A percentile compares a stretch with the other conserved stretches of the same genome.
phyloP scores from a whole-genome alignment of 371 early-diverging fungal genomes.

The Rhizopus sp. region DNA sequence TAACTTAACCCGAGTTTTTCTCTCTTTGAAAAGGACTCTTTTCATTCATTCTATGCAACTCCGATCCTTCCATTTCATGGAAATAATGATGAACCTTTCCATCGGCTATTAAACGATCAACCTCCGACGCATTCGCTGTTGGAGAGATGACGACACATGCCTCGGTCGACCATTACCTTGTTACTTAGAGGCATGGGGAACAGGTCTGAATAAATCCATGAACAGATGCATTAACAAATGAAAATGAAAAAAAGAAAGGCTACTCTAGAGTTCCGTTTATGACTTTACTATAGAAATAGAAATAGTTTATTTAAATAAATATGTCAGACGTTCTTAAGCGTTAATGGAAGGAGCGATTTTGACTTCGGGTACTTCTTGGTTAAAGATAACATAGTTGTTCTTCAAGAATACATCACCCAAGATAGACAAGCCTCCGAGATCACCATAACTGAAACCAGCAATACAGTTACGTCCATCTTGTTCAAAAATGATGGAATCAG shows the following conservation, averaged over 20 bases:
- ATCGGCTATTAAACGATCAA: slow-evolving; percentile 25
- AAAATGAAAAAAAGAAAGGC: slow-evolving; percentile 12
- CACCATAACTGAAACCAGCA: slow-evolving; percentile 20
- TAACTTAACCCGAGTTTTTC: too few relatives aligned
- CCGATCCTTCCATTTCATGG: slow-evolving; percentile 38
- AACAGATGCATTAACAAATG: background rate
- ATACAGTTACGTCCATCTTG: slow-evolving; percentile 13
- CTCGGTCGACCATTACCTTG: slow-evolving; percentile 31
- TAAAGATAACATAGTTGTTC: slow-evolving; percentile 14
- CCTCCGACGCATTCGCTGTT: slow-evolving; percentile 9
- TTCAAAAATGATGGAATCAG: slow-evolving; percentile 15
- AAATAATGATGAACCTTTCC: slow-evolving; percentile 35
- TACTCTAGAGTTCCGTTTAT: too few relatives aligned
- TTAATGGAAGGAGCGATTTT: slow-evolving; percentile 10
- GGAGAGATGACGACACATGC: slow-evolving; percentile 32
- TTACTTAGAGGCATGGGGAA: slow-evolving; percentile 25
- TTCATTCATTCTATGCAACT: background rate
- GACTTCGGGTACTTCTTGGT: slow-evolving; percentile 20
- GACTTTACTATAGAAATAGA: background rate
- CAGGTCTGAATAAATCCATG: slow-evolving; percentile 28
- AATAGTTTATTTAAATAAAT: too few relatives aligned
- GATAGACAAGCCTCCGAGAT: slow-evolving; percentile 25
- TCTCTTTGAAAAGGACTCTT: too few relatives aligned
- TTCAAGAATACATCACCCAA: slow-evolving; percentile 47
- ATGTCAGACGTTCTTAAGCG: too few relatives aligned